Conservation (phyloP, 1,284 basidiomycete genomes). For the Leccinum insolens region DNA sequence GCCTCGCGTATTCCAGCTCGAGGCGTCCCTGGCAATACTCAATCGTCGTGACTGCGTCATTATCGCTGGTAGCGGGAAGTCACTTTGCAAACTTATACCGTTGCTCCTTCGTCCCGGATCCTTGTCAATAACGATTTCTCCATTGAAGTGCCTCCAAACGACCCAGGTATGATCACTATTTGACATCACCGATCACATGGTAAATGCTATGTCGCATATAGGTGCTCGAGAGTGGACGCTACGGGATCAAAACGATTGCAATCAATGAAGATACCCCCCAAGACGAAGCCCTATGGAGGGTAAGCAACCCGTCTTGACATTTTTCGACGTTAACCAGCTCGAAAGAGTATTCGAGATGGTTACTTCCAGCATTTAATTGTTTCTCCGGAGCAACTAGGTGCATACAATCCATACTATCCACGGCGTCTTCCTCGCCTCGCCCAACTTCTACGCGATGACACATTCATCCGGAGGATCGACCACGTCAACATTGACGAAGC, state of each 20-base stretch:
- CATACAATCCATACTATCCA: not conserved
- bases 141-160: slow-evolving; percentile 2
- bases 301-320: not conserved
- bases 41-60: not conserved
- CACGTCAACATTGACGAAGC: not conserved
- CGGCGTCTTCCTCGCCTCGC: not conserved
- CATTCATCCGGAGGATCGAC: not conserved
- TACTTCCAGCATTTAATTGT: not conserved
- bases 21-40: not conserved
- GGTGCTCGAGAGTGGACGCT: not conserved
- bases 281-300: not conserved
- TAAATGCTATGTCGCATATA: not conserved
- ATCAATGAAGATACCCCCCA: not conserved
- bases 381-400: not conserved
- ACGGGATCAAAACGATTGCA: not conserved
- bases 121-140: not conserved
- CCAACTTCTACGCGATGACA: not conserved
- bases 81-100: not conserved
- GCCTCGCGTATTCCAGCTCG: not conserved
- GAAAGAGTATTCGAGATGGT: not conserved
- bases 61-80: not conserved
- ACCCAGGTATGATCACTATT: slow-evolving; percentile 1
- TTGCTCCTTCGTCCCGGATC: not conserved
- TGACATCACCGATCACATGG: not conserved
- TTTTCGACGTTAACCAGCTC: not conserved